A percentile compares a stretch with the other conserved stretches of the same genome.
Conservation (phyloP, 2,329 filamentous ascomycete genomes). For the Ceratocystis huliohia region DNA sequence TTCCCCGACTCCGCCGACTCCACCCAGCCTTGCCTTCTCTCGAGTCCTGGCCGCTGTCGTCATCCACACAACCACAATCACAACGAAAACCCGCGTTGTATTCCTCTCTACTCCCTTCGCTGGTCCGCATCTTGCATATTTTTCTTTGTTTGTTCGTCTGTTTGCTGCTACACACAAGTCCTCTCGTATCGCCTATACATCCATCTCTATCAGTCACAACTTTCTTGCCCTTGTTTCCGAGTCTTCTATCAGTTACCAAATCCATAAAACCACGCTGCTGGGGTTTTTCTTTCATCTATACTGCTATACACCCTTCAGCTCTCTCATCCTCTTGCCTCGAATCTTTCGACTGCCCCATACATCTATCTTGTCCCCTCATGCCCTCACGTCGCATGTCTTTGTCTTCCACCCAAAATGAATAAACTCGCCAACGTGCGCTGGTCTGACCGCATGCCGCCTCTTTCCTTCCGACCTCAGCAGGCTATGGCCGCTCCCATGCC, state of each 20-base stretch:
- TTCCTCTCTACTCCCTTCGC: not conserved
- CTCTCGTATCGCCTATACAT: not conserved
- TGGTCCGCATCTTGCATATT: not conserved
- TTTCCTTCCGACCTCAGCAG: slow-evolving; percentile 18
- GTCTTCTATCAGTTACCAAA: too few species aligned
- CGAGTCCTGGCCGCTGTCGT: not conserved
- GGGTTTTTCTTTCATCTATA: not conserved
- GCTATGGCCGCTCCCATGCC: slow-evolving; percentile 15
- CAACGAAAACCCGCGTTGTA: not conserved
- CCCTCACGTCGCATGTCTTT: slow-evolving; percentile 17
- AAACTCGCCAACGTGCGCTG: slow-evolving; percentile 61
- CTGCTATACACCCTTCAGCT: slow-evolving; percentile 1
- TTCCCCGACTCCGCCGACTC: slow-evolving; percentile 24
- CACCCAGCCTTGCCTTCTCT: slow-evolving; percentile 22
- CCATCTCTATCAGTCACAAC: not conserved
- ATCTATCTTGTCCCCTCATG: not conserved
- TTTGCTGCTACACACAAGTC: not conserved
- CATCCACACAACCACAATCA: slow-evolving; percentile 23
- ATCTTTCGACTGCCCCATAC: not conserved
- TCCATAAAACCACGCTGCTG: too few species aligned
- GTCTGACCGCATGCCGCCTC: slow-evolving; percentile 47
- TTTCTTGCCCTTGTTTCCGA: too few species aligned
- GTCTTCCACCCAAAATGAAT: slow-evolving; percentile 43
- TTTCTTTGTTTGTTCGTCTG: slow-evolving; percentile 3
- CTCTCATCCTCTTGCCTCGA: not conserved